Evolutionary conservation across 1,284 basidiomycete species (phyloP).

Genomic region (Psilocybe mexicana): DNA sequence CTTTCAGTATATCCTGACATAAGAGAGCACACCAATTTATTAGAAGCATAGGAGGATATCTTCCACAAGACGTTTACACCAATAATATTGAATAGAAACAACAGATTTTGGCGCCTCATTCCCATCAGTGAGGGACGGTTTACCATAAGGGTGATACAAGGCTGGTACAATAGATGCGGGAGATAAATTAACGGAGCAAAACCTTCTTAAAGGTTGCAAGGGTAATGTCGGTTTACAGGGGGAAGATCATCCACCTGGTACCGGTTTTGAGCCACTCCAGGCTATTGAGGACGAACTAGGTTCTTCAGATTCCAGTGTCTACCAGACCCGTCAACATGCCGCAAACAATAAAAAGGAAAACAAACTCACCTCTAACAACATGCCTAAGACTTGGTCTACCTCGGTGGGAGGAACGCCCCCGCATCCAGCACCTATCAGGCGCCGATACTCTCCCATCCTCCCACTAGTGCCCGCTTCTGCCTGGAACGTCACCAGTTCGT

Average conservation of each 20-base stretch:
- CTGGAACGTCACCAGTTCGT: conserved; percentile 76
- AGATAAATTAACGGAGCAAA: conserved; percentile 22
- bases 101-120: background rate
- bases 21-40: background rate
- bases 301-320: conserved; percentile 77
- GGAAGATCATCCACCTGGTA: conserved; percentile 18
- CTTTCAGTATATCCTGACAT: no score
- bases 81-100: background rate
- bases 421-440: conserved; percentile 84
- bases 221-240: background rate
- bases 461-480: conserved; percentile 88
- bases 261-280: conserved; percentile 40
- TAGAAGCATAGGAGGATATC: background rate
- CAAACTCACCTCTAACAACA: conserved; percentile 75
- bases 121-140: conserved; percentile 4
- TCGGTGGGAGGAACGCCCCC: conserved; percentile 85
- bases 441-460: conserved; percentile 84
- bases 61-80: background rate
- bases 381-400: conserved; percentile 81
- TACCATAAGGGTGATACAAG: conserved; percentile 15
- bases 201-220: conserved; percentile 1
- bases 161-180: conserved; percentile 22
- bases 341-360: conserved; percentile 2
- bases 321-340: conserved; percentile 1
- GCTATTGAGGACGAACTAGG: conserved; percentile 56